Base-by-base conservation (phyloP, 768 basidiomycete species). In the Naganishia onofrii region DNA sequence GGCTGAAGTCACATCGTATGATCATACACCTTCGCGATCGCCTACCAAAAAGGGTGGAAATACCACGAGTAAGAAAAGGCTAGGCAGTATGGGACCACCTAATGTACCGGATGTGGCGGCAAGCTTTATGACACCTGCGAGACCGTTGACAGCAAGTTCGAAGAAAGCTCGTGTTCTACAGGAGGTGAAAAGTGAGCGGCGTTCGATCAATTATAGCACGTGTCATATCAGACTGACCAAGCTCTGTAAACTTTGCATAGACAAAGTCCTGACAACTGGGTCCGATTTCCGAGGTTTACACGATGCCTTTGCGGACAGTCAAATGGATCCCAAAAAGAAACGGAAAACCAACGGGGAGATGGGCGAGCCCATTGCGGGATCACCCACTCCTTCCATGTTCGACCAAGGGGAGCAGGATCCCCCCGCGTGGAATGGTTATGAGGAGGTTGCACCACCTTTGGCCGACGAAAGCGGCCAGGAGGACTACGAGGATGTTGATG, bases 241-340 rank as follows among this genome's bases (percentile, higher is more conserved):
- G n/a, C 17, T 28, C 4, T 12, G 28, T 5, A 26, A 29, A n/a
- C n/a, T 13, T 6, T 51, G 48, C 6, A 15, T 23, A 44, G 60
- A 54, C 17, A 58, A 64, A 32, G 58, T 23, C 67, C 58, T 81
- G 34, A 71, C 81, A 67, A 73, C 83, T 73, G 77, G 73, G 12
- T 77, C 76, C 13, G 81, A 77, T 70, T 81, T 87, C 34, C 84
- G 84, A 21, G 86, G 86, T 8, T 87, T 88, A 72, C 82, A 86
- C 70, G 87, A 87, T 71, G 80, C 86, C 13, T 88, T 88, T 72
- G 77, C 82, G 3, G 82, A 83, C 3, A 82, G 84, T 8, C 83
- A 83, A 15, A 74, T 82, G 21, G 78, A 78, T 28, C n/a, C 56
- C 52, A 17, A n/a, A 9, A 66, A 34, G 36, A 55, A 64, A 29